Evolutionary conservation across 768 basidiomycete genomes (phyloP).

Genomic region (Hypholoma fasciculare): DNA sequence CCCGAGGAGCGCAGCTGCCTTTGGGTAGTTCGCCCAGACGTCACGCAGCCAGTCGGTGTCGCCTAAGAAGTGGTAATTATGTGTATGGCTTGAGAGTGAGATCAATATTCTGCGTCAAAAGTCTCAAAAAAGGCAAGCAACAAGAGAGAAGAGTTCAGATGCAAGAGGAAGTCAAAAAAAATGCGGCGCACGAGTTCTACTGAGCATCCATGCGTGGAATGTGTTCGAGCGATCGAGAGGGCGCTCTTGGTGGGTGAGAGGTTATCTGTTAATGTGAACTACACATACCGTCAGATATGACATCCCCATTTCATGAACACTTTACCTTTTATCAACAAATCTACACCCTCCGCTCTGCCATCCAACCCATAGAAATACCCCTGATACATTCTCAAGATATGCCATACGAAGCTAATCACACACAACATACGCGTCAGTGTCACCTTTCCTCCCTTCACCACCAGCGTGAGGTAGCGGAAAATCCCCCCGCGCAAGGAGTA

Average conservation of each 20-base stretch:
- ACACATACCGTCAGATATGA: slow-evolving; percentile 33
- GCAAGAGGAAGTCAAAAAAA: no score
- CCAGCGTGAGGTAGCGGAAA: slow-evolving; percentile 54
- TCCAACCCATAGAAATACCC: slow-evolving; percentile 55
- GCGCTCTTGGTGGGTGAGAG: slow-evolving; percentile 56
- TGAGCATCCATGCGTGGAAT: slow-evolving; percentile 61
- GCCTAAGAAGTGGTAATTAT: slow-evolving; percentile 60
- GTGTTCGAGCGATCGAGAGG: slow-evolving; percentile 53
- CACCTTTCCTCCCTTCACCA: slow-evolving; percentile 33
- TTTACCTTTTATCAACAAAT: slow-evolving; percentile 51
- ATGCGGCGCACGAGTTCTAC: slow-evolving; percentile 41
- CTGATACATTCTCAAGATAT: slow-evolving; percentile 47
- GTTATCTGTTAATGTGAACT: slow-evolving; percentile 63
- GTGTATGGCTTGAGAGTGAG: no score
- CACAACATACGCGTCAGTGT: slow-evolving; percentile 50
- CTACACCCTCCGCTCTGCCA: slow-evolving; percentile 39
- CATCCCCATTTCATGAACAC: background rate
- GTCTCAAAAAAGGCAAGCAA: no score
- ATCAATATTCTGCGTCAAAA: slow-evolving; percentile 14
- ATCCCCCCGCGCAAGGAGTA: slow-evolving; percentile 47
- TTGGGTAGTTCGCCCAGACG: slow-evolving; percentile 58
- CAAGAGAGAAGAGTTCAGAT: no score
- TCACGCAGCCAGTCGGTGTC: slow-evolving; percentile 48
- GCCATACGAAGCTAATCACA: slow-evolving; percentile 54
- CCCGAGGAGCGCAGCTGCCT: slow-evolving; percentile 54